Evolutionary conservation across 495 filamentous ascomycete species (phyloP), one percentile per base, ranked within the genome.

Genomic region (Aspergillus campestris): DNA sequence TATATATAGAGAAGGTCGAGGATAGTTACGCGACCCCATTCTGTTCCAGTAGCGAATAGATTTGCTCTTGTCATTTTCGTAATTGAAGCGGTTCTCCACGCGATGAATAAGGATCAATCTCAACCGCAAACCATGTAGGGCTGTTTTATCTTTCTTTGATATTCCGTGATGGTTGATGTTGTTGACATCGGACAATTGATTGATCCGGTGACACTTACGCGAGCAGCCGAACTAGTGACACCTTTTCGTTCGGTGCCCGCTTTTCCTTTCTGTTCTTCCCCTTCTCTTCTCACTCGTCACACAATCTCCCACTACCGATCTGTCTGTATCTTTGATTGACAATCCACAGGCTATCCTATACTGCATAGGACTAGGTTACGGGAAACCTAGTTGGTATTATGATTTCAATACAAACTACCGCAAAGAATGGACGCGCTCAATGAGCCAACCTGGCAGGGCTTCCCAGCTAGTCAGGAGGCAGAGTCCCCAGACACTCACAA

Each of bases 181-280:
- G n/a, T n/a, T n/a, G n/a, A n/a, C n/a, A n/a, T n/a, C n/a, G n/a
- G n/a, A n/a, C n/a, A n/a, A n/a, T n/a, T n/a, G n/a, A n/a, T n/a
- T n/a, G n/a, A n/a, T n/a, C n/a, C n/a, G n/a, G 52, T 61, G 55
- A 58, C 48, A 42, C 29, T 24, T 56, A 61, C 39, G 49, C 53
- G 53, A 55, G 49, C 52, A 45, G 43, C 18, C 18, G 18, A 24
- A 24, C 18, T 24, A 24, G 18, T 24, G 18, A 24, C 50, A 50
- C 53, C 53, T 27, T 48, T 48, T 4, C 39, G 42, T 12, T 29
- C 44, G 35, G 29, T 27, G 34, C 48, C 34, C 18, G 44, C 28
- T 50, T 53, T 43, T 50, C 43, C 38, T 31, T 38, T 34, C 40
- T 44, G 31, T 46, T 39, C 32, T 44, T 34, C 34, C 31, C 13